Evolutionary conservation across 192 early-diverging fungal species (phyloP).

Genomic region (Coemansia brasiliensis): DNA sequence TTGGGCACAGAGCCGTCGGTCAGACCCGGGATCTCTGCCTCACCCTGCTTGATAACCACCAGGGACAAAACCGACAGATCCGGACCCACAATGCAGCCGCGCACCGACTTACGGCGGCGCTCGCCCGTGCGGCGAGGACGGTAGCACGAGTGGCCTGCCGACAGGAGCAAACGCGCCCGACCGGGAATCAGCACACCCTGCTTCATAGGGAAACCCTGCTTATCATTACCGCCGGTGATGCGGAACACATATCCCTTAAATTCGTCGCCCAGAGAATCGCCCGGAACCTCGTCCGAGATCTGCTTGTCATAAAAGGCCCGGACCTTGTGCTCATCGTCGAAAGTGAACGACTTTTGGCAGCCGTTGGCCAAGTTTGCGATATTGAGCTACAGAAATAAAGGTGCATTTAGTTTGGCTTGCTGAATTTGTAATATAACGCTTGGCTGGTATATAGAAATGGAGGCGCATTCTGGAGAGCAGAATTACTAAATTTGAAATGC

Average conservation of each 20-base stretch:
- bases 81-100: slow-evolving; percentile 95
- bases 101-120: slow-evolving; percentile 99
- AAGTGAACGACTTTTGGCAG: slow-evolving; percentile 96
- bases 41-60: slow-evolving; percentile 96
- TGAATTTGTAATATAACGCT: neutral
- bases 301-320: slow-evolving; percentile 98
- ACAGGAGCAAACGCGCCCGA: slow-evolving; percentile 79
- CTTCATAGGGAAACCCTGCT: slow-evolving; percentile 99
- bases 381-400: slow-evolving; percentile 78
- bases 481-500: neutral
- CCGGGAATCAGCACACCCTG: slow-evolving; percentile 87
- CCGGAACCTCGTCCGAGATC: slow-evolving; percentile 93
- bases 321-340: slow-evolving; percentile 93
- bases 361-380: slow-evolving; percentile 98
- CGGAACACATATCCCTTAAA: slow-evolving; percentile 99
- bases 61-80: slow-evolving; percentile 95
- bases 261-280: slow-evolving; percentile 95
- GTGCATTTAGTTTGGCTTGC: neutral
- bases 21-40: slow-evolving; percentile 90
- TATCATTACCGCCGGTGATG: slow-evolving; percentile 99
- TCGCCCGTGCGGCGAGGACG: slow-evolving; percentile 95
- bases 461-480: neutral
- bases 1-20: slow-evolving; percentile 93
- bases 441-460: neutral
- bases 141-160: slow-evolving; percentile 98